These are phyloP conservation scores for Fragosphaeria purpurea DNA, from an alignment of 2,329 filamentous ascomycete species.

Conservation along the genomic window DNA sequence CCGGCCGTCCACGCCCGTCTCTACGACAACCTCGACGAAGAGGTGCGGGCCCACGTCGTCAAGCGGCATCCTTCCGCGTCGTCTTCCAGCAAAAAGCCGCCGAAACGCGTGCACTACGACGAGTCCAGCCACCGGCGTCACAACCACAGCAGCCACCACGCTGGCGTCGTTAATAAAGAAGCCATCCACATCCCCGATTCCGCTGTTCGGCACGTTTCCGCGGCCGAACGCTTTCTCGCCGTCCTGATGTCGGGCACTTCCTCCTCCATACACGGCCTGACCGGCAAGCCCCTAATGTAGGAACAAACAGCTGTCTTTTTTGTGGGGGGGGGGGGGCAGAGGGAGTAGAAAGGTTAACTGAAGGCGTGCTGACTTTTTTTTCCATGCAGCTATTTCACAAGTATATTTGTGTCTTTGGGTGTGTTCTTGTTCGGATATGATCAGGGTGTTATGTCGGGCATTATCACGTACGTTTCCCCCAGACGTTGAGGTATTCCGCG, in stretches of 20 bases:
- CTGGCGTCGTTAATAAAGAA: conserved; percentile 52
- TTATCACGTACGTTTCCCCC: conserved; percentile 47
- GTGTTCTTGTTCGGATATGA: conserved; percentile 88
- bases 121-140: conserved; percentile 24
- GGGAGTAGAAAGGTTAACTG: too few relatives aligned
- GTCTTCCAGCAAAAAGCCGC: conserved; percentile 23
- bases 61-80: conserved; percentile 27
- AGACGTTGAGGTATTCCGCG: too few relatives aligned
- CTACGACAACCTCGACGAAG: conserved; percentile 54
- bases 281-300: conserved; percentile 86
- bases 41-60: conserved; percentile 42
- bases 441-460: conserved; percentile 77
- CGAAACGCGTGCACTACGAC: conserved; percentile 63
- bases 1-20: conserved; percentile 60
- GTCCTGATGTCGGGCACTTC: conserved; percentile 77
- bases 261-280: conserved; percentile 76
- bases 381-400: conserved; percentile 72
- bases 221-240: conserved; percentile 61
- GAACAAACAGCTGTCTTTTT: conserved; percentile 8
- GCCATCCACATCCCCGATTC: conserved; percentile 73
- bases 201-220: conserved; percentile 50
- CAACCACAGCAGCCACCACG: conserved; percentile 19
- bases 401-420: conserved; percentile 76
- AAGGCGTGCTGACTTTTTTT: not conserved
- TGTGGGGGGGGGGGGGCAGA: too few relatives aligned